phyloP scores from a whole-genome alignment of 371 early-diverging fungal genomes.

The Mucor lusitanicus region DNA sequence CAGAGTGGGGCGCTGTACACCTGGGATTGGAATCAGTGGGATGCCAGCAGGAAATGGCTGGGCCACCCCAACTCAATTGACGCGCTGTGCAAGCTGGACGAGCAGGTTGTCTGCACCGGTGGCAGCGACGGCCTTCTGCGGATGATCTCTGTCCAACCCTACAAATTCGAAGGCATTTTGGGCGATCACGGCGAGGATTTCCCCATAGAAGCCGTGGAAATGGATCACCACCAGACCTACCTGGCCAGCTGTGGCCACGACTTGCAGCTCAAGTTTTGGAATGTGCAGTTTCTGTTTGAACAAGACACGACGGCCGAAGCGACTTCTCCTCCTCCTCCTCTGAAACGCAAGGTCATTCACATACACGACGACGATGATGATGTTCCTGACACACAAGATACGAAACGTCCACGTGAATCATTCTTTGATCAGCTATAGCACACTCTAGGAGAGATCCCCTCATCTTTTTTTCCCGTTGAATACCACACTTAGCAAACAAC shows the following conservation, averaged over 20 bases:
- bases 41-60: slow-evolving; percentile 61
- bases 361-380: background rate
- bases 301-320: background rate
- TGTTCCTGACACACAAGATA: background rate
- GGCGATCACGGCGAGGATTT: slow-evolving; percentile 83
- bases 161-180: slow-evolving; percentile 71
- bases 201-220: slow-evolving; percentile 77
- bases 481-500: background rate
- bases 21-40: slow-evolving; percentile 81
- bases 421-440: slow-evolving; percentile 7
- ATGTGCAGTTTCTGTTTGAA: slow-evolving; percentile 55
- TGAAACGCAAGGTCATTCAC: background rate
- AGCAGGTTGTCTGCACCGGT: slow-evolving; percentile 82
- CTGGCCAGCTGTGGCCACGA: slow-evolving; percentile 87
- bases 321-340: too few relatives aligned
- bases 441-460: background rate
- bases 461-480: background rate
- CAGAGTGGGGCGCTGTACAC: slow-evolving; percentile 80
- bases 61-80: slow-evolving; percentile 92
- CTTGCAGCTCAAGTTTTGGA: slow-evolving; percentile 82
- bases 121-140: slow-evolving; percentile 74
- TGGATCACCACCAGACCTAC: slow-evolving; percentile 60
- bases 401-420: slow-evolving; percentile 3
- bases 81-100: slow-evolving; percentile 76
- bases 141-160: background rate